Evolutionary conservation across 495 filamentous ascomycete species (phyloP), one percentile per base, ranked within the genome.

Genomic region (Opeltia flavorubescens): DNA sequence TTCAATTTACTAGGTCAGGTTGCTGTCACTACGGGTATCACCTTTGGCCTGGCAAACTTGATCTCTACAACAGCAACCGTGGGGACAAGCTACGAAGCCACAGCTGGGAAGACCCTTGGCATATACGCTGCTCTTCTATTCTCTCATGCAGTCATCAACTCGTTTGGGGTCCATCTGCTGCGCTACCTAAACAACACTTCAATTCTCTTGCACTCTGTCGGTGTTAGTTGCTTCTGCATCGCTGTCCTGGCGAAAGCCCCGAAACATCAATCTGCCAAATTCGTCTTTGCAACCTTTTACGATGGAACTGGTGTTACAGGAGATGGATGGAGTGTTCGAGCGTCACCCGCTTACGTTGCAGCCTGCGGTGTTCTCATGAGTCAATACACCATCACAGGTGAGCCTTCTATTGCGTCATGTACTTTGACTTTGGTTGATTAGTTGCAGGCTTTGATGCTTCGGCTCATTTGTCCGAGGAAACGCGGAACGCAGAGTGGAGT

Each of bases 21-120:
- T 26, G 78, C 78, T 25, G 78, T 83, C 9, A 83, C 78, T 1
- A 80, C 78, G 0, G 77, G 77, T 35, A 83, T 83, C 51, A 70
- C 74, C 17, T 83, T 81, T 50, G 78, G 78, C n/a, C 64, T 69
- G 35, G 78, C 78, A 6, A 67, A 66, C 11, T 64, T 83, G 4
- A 72, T 83, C 28, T 67, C 76, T 7, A 78, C 70, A 0, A 71
- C 74, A 28, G 74, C 76, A 7, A 70, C 69, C 1, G 62, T 83
- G 24, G 72, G 76, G 53, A 65, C 65, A 47, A 59, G 54, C 35
- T 80, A 74, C 52, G 59, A 55, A 23, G 58, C 76, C 28, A 66
- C 76, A 27, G 57, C 69, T 27, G 62, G 55, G 27, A 66, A 69
- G 44, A 80, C 76, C 13, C 67, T 83, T 39, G 77, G 76, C 18